Conservation (phyloP, 106 monocot species). For the Narthecium ossifragum region DNA sequence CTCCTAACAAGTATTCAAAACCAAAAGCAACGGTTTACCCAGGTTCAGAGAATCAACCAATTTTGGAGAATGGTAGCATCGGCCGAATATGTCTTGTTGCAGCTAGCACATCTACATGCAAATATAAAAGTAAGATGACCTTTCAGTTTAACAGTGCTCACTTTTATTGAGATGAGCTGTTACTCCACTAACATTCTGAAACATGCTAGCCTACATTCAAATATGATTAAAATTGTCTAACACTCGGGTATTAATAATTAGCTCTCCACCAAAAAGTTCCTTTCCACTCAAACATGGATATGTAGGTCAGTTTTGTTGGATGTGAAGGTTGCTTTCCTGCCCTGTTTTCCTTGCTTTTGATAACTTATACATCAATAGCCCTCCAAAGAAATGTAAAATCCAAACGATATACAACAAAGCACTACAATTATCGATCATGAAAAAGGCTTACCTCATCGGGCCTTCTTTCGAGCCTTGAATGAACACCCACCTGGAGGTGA, state of each 20-base stretch:
- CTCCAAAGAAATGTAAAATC: not conserved
- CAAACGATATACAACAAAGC: slow-evolving; percentile 3
- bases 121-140: slow-evolving; percentile 1
- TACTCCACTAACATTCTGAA: too few species aligned
- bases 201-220: too few species aligned
- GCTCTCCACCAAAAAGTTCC: too few species aligned
- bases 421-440: not conserved
- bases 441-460: slow-evolving; percentile 32
- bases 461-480: slow-evolving; percentile 60
- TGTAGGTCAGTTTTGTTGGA: not conserved
- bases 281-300: not conserved
- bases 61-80: too few species aligned
- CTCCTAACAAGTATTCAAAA: too few species aligned
- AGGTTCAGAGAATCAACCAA: too few species aligned
- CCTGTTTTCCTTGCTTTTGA: not conserved
- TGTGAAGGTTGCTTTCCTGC: not conserved
- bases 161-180: not conserved
- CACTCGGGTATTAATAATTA: too few species aligned
- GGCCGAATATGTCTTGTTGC: too few species aligned
- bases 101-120: slow-evolving; percentile 11
- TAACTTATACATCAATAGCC: not conserved
- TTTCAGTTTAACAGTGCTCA: slow-evolving; percentile 2
- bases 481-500: slow-evolving; percentile 65
- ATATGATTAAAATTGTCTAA: too few species aligned
- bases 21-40: too few species aligned